phyloP scores from a whole-genome alignment of 192 early-diverging fungal genomes.

The Backusella sp. region DNA sequence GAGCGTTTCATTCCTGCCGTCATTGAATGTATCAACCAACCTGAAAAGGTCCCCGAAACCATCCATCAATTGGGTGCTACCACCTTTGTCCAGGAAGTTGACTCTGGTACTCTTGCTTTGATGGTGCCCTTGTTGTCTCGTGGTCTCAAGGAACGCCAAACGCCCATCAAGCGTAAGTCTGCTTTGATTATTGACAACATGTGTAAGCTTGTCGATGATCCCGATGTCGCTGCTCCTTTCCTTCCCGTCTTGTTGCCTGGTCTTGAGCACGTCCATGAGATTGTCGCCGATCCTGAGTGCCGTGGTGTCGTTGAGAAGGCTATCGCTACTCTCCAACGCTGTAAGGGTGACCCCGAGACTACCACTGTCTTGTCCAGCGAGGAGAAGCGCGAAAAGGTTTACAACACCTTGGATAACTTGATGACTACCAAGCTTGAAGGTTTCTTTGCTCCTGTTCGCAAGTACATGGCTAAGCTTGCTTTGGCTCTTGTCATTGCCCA shows the following conservation, averaged over 20 bases:
- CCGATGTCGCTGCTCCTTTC: slow-evolving; percentile 77
- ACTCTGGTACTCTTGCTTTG: slow-evolving; percentile 74
- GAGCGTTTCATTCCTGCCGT: slow-evolving; percentile 74
- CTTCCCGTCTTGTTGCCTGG: slow-evolving; percentile 74
- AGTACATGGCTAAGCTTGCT: slow-evolving; percentile 62
- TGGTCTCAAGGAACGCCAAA: slow-evolving; percentile 68
- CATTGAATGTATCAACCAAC: slow-evolving; percentile 73
- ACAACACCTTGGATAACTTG: slow-evolving; percentile 51
- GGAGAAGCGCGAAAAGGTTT: slow-evolving; percentile 46
- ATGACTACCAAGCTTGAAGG: slow-evolving; percentile 52
- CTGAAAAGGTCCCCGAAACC: slow-evolving; percentile 75
- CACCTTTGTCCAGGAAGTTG: slow-evolving; percentile 78
- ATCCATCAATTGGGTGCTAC: slow-evolving; percentile 79
- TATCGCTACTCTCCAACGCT: slow-evolving; percentile 62
- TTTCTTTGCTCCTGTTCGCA: slow-evolving; percentile 47
- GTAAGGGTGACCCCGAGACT: slow-evolving; percentile 49
- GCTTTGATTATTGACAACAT: slow-evolving; percentile 89
- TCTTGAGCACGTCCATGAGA: slow-evolving; percentile 74
- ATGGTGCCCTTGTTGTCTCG: slow-evolving; percentile 76
- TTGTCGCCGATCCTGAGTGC: slow-evolving; percentile 76
- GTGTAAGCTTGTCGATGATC: slow-evolving; percentile 87
- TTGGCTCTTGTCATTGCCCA: slow-evolving; percentile 58
- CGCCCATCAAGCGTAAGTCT: slow-evolving; percentile 72
- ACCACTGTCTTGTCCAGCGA: slow-evolving; percentile 41
- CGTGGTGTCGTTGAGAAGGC: slow-evolving; percentile 68